A percentile compares a stretch with the other conserved stretches of the same genome.
phyloP scores from a whole-genome alignment of 805 yeast genomes.

The Yamadazyma laniorum region DNA sequence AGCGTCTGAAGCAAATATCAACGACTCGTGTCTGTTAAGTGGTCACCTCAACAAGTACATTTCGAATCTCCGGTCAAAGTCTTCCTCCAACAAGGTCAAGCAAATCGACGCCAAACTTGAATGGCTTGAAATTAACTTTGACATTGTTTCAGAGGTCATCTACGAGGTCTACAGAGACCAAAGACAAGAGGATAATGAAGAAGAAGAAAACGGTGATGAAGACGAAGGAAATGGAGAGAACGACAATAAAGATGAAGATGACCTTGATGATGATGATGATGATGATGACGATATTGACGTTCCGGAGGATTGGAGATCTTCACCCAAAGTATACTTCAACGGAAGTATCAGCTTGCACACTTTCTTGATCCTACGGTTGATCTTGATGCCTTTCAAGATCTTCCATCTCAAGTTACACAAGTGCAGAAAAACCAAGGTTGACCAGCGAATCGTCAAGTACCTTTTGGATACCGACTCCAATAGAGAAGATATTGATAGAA shows the following conservation, averaged over 20 bases:
- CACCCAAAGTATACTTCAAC: constrained; percentile 34
- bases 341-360: constrained; percentile 50
- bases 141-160: constrained; percentile 27
- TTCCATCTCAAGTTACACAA: constrained; percentile 12
- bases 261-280: constrained; percentile 16
- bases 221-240: constrained; percentile 22
- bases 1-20: constrained; percentile 39
- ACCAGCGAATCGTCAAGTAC: constrained; percentile 8
- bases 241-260: constrained; percentile 18
- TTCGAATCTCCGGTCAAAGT: constrained; percentile 19
- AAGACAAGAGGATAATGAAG: constrained; percentile 15
- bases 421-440: constrained; percentile 6
- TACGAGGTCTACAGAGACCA: constrained; percentile 3
- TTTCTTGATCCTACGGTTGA: constrained; percentile 31
- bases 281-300: constrained; percentile 24
- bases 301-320: constrained; percentile 43
- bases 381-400: constrained; percentile 25
- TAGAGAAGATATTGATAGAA: constrained; percentile 2
- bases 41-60: constrained; percentile 42
- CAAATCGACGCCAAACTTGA: constrained; percentile 37
- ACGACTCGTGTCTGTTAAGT: constrained; percentile 60
- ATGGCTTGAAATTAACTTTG: constrained; percentile 52
- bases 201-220: constrained; percentile 19
- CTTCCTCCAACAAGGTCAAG: constrained; percentile 26
- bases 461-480: constrained; percentile 4